Conservation (phyloP, 768 basidiomycete species). For the Collybia sp. region DNA sequence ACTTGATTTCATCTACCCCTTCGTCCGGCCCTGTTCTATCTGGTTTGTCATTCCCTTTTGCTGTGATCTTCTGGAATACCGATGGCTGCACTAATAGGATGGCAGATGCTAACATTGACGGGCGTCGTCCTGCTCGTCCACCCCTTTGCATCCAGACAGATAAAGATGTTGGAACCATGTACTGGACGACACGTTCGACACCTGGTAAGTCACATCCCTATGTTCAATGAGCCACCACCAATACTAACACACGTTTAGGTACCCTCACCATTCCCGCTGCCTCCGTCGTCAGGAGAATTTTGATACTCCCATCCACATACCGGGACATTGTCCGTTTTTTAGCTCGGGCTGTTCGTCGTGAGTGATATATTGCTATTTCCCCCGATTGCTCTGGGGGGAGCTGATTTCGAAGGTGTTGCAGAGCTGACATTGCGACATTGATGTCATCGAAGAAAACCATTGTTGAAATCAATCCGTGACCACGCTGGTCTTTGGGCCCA, state of each 20-base stretch:
- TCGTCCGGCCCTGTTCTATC: not conserved
- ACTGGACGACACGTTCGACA: slow-evolving; percentile 29
- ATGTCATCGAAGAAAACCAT: slow-evolving; percentile 16
- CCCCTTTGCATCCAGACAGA: slow-evolving; percentile 27
- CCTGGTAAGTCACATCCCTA: slow-evolving; percentile 31
- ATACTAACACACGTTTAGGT: slow-evolving; percentile 30
- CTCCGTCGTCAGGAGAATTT: slow-evolving; percentile 26
- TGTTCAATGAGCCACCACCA: slow-evolving; percentile 10
- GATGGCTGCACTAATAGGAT: slow-evolving; percentile 21
- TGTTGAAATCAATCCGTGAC: slow-evolving; percentile 9
- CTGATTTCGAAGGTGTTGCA: slow-evolving; percentile 2
- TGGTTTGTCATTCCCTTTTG: slow-evolving; percentile 1
- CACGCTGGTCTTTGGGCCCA: not conserved
- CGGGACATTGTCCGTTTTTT: slow-evolving; percentile 14
- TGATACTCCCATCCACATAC: slow-evolving; percentile 17
- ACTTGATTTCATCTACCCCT: slow-evolving; percentile 8
- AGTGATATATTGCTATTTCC: slow-evolving; percentile 6
- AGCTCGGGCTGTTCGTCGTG: not conserved
- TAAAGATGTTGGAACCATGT: slow-evolving; percentile 24
- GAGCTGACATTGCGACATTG: slow-evolving; percentile 4
- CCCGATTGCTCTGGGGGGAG: not conserved
- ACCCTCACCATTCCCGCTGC: slow-evolving; percentile 32
- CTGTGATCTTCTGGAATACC: slow-evolving; percentile 19
- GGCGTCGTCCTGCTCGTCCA: slow-evolving; percentile 19
- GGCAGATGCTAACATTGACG: slow-evolving; percentile 16